These are phyloP conservation scores for Coemansia sp. DNA, from an alignment of 192 early-diverging fungal genomes.

Conservation along the genomic window DNA sequence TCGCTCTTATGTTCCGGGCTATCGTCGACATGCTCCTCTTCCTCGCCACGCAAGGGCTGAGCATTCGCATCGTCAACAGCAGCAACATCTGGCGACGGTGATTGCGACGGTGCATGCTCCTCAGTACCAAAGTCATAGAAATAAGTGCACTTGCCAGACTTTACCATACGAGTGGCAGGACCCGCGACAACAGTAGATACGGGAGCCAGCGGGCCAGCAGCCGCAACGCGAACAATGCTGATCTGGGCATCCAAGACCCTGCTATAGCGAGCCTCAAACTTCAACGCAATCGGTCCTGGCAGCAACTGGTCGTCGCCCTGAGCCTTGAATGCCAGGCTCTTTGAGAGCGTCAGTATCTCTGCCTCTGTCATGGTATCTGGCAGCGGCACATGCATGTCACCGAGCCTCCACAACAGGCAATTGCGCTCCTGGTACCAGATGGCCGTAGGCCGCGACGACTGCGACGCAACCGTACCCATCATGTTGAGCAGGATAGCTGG, in stretches of 20 bases:
- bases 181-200: constrained; percentile 17
- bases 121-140: constrained; percentile 2
- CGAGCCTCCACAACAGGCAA: constrained; percentile 43
- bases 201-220: constrained; percentile 4
- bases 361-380: background rate
- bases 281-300: constrained; percentile 28
- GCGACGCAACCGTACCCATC: constrained; percentile 27
- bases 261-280: constrained; percentile 22
- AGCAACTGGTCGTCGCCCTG: constrained; percentile 15
- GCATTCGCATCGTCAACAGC: background rate
- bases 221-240: constrained; percentile 27
- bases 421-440: constrained; percentile 51
- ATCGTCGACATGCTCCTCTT: constrained; percentile 2
- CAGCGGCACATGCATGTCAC: constrained; percentile 22
- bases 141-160: constrained; percentile 47
- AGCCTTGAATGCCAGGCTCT: constrained; percentile 25
- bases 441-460: constrained; percentile 44
- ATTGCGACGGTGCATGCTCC: background rate
- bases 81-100: background rate
- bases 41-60: background rate
- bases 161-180: constrained; percentile 14
- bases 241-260: constrained; percentile 20
- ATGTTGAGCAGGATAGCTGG: constrained; percentile 38
- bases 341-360: constrained; percentile 8
- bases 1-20: background rate